Evolutionary conservation across 2,329 filamentous ascomycete species (phyloP).

Genomic region (Pseudodiploospora longispora): DNA sequence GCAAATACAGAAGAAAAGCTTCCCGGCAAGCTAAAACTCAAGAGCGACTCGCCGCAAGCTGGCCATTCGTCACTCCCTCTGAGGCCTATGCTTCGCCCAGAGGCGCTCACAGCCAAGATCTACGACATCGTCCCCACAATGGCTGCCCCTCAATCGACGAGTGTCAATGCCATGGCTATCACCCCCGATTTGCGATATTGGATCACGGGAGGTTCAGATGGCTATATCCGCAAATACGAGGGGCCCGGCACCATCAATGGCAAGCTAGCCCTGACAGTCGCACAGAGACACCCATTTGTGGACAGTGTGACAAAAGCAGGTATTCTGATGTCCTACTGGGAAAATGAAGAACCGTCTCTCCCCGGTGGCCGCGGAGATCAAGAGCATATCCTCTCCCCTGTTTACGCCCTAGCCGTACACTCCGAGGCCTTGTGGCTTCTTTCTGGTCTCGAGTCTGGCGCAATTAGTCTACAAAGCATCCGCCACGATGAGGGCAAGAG

Average conservation of each 20-base stretch:
- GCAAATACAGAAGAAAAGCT: constrained; percentile 10
- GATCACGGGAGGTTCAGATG: constrained; percentile 87
- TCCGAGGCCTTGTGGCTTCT: constrained; percentile 86
- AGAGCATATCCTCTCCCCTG: constrained; percentile 68
- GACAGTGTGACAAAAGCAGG: constrained; percentile 95
- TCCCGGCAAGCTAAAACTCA: constrained; percentile 12
- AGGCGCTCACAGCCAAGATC: constrained; percentile 67
- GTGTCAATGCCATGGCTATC: constrained; percentile 84
- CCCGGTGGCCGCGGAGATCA: constrained; percentile 36
- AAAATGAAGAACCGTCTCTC: constrained; percentile 72
- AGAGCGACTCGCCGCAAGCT: constrained; percentile 20
- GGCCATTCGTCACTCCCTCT: constrained; percentile 13
- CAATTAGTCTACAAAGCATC: constrained; percentile 87
- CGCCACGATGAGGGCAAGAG: constrained; percentile 91
- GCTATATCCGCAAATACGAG: constrained; percentile 95
- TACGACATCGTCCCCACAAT: constrained; percentile 98
- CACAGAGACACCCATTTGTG: constrained; percentile 92
- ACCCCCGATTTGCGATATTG: constrained; percentile 94
- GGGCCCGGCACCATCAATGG: constrained; percentile 92
- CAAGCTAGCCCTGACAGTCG: constrained; percentile 86
- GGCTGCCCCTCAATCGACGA: constrained; percentile 90
- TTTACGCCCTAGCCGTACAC: constrained; percentile 90
- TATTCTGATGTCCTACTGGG: constrained; percentile 94
- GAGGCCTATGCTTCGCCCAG: constrained; percentile 61
- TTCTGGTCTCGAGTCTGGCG: constrained; percentile 81